phyloP scores from a whole-genome alignment of 805 yeast species.

The Priceomyces medius region DNA sequence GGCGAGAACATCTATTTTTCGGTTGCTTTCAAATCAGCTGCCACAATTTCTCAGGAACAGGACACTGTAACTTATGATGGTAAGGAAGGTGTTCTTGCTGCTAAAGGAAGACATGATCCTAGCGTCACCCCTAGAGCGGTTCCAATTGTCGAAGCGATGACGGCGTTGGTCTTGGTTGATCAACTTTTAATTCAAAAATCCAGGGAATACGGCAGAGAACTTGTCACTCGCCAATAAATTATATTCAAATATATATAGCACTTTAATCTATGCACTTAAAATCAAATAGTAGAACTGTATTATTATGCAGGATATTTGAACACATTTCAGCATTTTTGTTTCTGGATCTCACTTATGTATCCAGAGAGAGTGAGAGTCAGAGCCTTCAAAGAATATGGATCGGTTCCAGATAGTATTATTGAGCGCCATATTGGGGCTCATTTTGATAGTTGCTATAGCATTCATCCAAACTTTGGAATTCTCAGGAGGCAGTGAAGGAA shows the following conservation, averaged over 20 bases:
- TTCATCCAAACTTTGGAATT: constrained; percentile 20
- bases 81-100: constrained; percentile 80
- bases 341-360: no score
- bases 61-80: constrained; percentile 88
- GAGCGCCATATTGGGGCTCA: constrained; percentile 26
- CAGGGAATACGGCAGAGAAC: constrained; percentile 50
- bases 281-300: not conserved
- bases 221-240: not conserved
- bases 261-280: no score
- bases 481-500: constrained; percentile 11
- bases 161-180: constrained; percentile 92
- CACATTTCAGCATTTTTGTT: no score
- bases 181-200: constrained; percentile 81
- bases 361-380: no score
- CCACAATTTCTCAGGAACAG: constrained; percentile 94
- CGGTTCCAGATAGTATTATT: constrained; percentile 22
- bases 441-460: constrained; percentile 22
- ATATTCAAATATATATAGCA: no score
- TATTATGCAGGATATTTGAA: not conserved
- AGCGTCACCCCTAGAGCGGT: constrained; percentile 98
- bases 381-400: constrained; percentile 31
- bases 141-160: constrained; percentile 97
- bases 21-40: constrained; percentile 97
- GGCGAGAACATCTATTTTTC: constrained; percentile 94
- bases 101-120: constrained; percentile 98